A percentile compares a stretch with the other conserved stretches of the same genome.
phyloP scores from a whole-genome alignment of 1,139 yeast species.

The Hansenula sp. region DNA sequence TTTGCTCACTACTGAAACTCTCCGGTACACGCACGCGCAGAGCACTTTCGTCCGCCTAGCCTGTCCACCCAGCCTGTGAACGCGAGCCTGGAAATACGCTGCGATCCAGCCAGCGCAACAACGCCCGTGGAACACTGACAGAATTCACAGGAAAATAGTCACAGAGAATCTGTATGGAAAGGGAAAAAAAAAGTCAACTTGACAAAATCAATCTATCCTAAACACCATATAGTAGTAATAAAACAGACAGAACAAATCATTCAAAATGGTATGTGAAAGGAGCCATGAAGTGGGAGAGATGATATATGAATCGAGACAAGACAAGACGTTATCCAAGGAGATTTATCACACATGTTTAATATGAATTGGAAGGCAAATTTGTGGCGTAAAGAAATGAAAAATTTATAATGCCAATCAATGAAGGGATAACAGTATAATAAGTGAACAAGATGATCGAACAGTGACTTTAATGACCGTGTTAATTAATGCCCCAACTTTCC shows the following conservation, averaged over 20 bases:
- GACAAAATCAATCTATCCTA: neutral
- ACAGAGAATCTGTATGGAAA: neutral
- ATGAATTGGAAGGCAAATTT: neutral
- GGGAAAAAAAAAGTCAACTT: constrained; percentile 1
- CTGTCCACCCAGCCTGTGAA: neutral
- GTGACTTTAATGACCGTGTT: too few relatives aligned
- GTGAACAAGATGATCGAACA: too few relatives aligned
- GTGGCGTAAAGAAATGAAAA: too few relatives aligned
- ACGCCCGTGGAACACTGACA: neutral
- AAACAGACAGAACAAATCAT: constrained; percentile 14
- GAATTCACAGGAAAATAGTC: neutral
- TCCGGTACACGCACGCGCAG: too few relatives aligned
- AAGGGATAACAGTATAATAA: too few relatives aligned
- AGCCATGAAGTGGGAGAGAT: neutral
- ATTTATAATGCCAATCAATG: too few relatives aligned
- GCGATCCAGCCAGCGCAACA: too few relatives aligned
- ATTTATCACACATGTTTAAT: neutral
- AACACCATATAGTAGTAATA: neutral
- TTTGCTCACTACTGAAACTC: too few relatives aligned
- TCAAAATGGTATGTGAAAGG: constrained; percentile 31
- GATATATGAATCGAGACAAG: neutral
- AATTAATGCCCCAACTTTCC: too few relatives aligned
- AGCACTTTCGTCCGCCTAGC: too few relatives aligned
- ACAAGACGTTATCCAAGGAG: neutral
- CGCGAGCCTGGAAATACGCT: too few relatives aligned